Evolutionary conservation across 148 eudicot species (phyloP).

Genomic region (Persicaria maculosa): DNA sequence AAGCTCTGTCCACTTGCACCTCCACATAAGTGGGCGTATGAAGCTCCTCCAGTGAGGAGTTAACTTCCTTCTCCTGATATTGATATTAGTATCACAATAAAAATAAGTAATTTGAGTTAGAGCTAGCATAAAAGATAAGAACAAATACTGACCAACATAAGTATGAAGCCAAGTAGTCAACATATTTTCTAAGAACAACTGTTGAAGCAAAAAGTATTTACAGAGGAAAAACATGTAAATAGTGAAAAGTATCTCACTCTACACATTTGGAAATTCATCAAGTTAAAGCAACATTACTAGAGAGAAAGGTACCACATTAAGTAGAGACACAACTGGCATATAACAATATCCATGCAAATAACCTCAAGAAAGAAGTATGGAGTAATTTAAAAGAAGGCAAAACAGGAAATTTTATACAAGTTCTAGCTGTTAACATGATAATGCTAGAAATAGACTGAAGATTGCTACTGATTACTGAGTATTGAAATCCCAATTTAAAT

Average conservation of each 20-base stretch:
- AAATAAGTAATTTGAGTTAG: not conserved
- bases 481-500: not conserved
- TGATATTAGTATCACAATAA: not conserved
- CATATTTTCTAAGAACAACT: not conserved
- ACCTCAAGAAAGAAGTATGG: not conserved
- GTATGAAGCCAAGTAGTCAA: not conserved
- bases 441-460: not conserved
- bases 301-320: not conserved
- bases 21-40: conserved; percentile 90
- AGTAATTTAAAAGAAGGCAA: not conserved
- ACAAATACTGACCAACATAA: not conserved
- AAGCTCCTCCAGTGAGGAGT: conserved; percentile 84
- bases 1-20: conserved; percentile 96
- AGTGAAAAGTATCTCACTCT: not conserved
- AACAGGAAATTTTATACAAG: not conserved
- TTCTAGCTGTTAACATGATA: not conserved
- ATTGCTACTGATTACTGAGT: not conserved
- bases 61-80: conserved; percentile 65
- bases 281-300: not conserved
- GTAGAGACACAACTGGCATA: not conserved
- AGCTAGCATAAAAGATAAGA: not conserved
- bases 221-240: not conserved
- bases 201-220: not conserved
- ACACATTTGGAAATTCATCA: not conserved
- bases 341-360: not conserved